Evolutionary conservation across 148 eudicot genomes (phyloP), one percentile per base, ranked within the genome.

Genomic region (Euryodendron excelsum): DNA sequence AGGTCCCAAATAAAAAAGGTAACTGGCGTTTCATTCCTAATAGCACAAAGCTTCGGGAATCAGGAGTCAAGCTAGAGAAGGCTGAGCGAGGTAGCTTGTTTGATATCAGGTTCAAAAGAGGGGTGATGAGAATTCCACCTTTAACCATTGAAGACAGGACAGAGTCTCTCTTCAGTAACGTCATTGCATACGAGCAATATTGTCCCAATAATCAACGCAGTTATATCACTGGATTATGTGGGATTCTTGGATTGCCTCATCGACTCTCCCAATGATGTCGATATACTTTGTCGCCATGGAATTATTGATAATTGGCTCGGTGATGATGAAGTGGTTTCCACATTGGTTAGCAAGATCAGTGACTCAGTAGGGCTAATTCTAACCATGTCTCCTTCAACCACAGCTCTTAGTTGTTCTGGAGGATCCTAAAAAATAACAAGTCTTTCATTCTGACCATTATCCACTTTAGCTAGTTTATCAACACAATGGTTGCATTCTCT

Each of bases 211-310:
- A 15, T 52, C 72, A 52, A 5, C 61, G 41, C 18, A 79, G 59
- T 8, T 70, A 77, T 55, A 23, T 75, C n/a, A 83, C 77, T 2
- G 77, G 8, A 75, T 33, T 79, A 83, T 15, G 52, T 68, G 14
- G 44, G 6, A 28, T 64, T 83, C 31, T 15, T 83, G 77, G 76
- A 82, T 27, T 67, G 81, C 69, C 80, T 80, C 12, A 44, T 80
- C 1, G 15, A 74, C 21, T n/a, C 72, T 1, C 36, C 58, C 0
- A 74, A 60, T 30, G 82, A 73, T 27, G 78, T 80, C 5, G 69
- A 52, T 20, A 36, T 55, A 39, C 61, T n/a, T n/a, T 80, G 1
- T 21, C 53, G 4, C 71, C 23, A 25, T 8, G n/a, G 25, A 27
- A 80, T 80, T 31, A 39, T 80, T 28, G 15, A 12, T 1, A 80